Conservation (phyloP, 495 filamentous ascomycete genomes). For the Aspergillus kassunensis region DNA sequence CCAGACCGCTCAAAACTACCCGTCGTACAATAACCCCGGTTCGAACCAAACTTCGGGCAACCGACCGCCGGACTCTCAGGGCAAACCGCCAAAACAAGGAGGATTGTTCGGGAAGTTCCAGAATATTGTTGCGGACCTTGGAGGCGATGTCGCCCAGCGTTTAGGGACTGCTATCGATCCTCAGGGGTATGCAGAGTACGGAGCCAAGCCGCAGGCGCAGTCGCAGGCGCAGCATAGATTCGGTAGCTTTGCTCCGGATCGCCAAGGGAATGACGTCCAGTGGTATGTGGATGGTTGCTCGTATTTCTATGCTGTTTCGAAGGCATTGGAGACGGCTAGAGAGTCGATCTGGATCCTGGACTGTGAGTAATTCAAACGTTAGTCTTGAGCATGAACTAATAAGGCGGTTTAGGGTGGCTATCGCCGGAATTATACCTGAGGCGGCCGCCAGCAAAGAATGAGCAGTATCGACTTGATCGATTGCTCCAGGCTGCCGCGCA, state of each 20-base stretch:
- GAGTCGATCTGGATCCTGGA: slow-evolving; percentile 92
- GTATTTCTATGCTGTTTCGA: slow-evolving; percentile 87
- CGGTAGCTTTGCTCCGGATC: slow-evolving; percentile 73
- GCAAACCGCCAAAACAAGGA: slow-evolving; percentile 36
- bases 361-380: slow-evolving; percentile 41
- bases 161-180: slow-evolving; percentile 49
- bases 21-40: too few species aligned
- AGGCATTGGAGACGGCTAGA: slow-evolving; percentile 75
- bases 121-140: slow-evolving; percentile 46
- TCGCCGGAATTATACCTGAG: slow-evolving; percentile 87
- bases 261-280: slow-evolving; percentile 65
- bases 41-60: slow-evolving; percentile 15
- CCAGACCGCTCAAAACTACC: too few species aligned
- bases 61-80: slow-evolving; percentile 10
- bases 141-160: slow-evolving; percentile 46
- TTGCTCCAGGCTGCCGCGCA: slow-evolving; percentile 86
- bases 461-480: slow-evolving; percentile 81
- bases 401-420: slow-evolving; percentile 65
- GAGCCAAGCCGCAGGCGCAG: slow-evolving; percentile 19
- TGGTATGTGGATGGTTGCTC: slow-evolving; percentile 93
- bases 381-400: background rate
- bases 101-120: slow-evolving; percentile 57
- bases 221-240: slow-evolving; percentile 62
- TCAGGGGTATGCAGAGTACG: slow-evolving; percentile 47
- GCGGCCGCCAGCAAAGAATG: slow-evolving; percentile 75